Conservation (phyloP, 371 early-diverging fungal species). For the Mucor circinelloides region DNA sequence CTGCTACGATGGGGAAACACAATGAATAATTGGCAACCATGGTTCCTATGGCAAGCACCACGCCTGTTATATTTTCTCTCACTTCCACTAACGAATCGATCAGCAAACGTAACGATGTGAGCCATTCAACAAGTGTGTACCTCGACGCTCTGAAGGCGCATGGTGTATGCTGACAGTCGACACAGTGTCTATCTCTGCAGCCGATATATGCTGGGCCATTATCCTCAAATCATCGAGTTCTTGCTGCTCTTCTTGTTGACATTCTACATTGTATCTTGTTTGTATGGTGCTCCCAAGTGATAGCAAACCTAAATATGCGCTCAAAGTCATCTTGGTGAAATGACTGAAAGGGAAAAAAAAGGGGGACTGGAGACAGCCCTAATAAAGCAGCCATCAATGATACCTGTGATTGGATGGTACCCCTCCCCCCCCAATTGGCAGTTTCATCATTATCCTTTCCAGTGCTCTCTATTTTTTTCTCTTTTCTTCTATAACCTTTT, state of each 20-base stretch:
- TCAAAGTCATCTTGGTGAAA: conserved; percentile 33
- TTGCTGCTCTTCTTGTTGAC: conserved; percentile 28
- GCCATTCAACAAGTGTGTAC: conserved; percentile 9
- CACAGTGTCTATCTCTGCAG: conserved; percentile 36
- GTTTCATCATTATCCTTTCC: too few relatives aligned
- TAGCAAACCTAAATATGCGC: conserved; percentile 38
- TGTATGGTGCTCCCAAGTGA: conserved; percentile 39
- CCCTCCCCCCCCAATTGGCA: neutral
- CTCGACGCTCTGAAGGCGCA: conserved; percentile 36
- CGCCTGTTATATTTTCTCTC: conserved; percentile 53
- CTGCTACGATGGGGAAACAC: conserved; percentile 62
- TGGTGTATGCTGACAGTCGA: conserved; percentile 34
- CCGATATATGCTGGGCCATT: conserved; percentile 25
- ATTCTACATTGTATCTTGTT: conserved; percentile 17
- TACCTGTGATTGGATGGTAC: neutral
- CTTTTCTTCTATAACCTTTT: neutral
- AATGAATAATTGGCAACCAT: conserved; percentile 61
- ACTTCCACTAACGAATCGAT: conserved; percentile 30
- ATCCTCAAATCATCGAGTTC: conserved; percentile 16
- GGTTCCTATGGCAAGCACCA: conserved; percentile 54
- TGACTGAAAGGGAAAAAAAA: neutral
- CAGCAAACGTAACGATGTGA: neutral
- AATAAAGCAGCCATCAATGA: neutral
- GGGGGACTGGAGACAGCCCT: neutral
- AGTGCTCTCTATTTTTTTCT: neutral